These are phyloP conservation scores for Fonsecaea pugnacius DNA, from an alignment of 2,329 filamentous ascomycete species.

Conservation along the genomic window DNA sequence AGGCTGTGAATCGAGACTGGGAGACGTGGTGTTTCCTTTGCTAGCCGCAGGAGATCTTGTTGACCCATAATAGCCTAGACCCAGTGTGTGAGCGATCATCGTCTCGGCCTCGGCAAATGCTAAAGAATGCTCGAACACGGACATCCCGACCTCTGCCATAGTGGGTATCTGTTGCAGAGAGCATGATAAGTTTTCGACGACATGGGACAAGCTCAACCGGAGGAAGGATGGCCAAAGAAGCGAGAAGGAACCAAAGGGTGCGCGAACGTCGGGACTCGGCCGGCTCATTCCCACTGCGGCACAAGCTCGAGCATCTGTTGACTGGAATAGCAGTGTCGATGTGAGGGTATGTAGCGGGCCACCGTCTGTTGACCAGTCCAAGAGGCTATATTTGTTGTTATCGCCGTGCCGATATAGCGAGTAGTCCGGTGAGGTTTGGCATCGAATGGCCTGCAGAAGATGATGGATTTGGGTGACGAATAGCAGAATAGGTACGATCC, in stretches of 20 bases:
- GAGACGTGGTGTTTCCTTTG: conserved; percentile 29
- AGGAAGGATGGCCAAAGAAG: conserved; percentile 60
- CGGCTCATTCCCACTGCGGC: conserved; percentile 73
- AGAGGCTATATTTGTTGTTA: conserved; percentile 64
- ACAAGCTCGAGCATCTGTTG: conserved; percentile 76
- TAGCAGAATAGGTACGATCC: conserved; percentile 71
- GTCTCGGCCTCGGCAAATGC: conserved; percentile 95
- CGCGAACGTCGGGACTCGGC: conserved; percentile 53
- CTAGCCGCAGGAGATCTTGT: conserved; percentile 43
- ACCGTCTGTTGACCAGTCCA: conserved; percentile 73
- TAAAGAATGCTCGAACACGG: conserved; percentile 91
- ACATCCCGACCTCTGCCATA: conserved; percentile 90
- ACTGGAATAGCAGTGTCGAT: conserved; percentile 72
- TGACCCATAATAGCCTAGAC: conserved; percentile 67
- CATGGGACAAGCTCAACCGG: conserved; percentile 71
- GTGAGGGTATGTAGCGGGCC: conserved; percentile 73
- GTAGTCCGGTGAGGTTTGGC: conserved; percentile 81
- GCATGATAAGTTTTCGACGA: conserved; percentile 85
- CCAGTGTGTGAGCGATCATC: conserved; percentile 78
- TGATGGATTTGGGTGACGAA: conserved; percentile 70
- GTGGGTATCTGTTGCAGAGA: conserved; percentile 81
- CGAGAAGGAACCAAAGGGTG: conserved; percentile 77
- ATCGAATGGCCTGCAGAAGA: conserved; percentile 83
- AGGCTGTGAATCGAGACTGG: conserved; percentile 53
- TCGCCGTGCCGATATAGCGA: conserved; percentile 71